phyloP scores from a whole-genome alignment of 306 rosid genomes.

The Malus asiatica region DNA sequence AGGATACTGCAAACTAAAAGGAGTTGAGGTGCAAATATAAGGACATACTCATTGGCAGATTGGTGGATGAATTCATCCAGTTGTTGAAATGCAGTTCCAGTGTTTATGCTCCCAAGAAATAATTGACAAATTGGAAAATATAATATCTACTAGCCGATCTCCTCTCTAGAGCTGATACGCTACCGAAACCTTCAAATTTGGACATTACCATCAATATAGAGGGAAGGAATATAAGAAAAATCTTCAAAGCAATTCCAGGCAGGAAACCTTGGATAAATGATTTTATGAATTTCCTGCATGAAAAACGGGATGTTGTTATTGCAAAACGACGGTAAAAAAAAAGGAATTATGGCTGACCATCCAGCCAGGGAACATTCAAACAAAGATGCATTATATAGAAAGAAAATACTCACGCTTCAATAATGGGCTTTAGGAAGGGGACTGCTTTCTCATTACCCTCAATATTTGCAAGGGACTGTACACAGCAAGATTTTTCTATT shows the following conservation, averaged over 20 bases:
- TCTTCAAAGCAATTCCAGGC: conserved; percentile 93
- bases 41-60: conserved; percentile 77
- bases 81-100: conserved; percentile 95
- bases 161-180: conserved; percentile 72
- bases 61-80: conserved; percentile 76
- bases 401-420: conserved; percentile 55
- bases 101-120: conserved; percentile 91
- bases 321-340: background rate
- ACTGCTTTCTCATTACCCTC: conserved; percentile 79
- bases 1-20: background rate
- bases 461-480: conserved; percentile 88
- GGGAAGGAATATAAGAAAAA: conserved; percentile 82
- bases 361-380: background rate
- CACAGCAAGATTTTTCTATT: no score
- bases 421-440: conserved; percentile 65
- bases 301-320: conserved; percentile 5
- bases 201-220: conserved; percentile 87
- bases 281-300: conserved; percentile 60
- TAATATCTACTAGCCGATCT: conserved; percentile 83
- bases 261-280: conserved; percentile 91
- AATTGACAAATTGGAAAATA: conserved; percentile 75
- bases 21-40: background rate
- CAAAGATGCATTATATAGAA: background rate
- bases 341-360: background rate
- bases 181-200: conserved; percentile 77